Base-by-base conservation (phyloP, 2,329 filamentous ascomycete species). In the Pseudocercospora crystallina region DNA sequence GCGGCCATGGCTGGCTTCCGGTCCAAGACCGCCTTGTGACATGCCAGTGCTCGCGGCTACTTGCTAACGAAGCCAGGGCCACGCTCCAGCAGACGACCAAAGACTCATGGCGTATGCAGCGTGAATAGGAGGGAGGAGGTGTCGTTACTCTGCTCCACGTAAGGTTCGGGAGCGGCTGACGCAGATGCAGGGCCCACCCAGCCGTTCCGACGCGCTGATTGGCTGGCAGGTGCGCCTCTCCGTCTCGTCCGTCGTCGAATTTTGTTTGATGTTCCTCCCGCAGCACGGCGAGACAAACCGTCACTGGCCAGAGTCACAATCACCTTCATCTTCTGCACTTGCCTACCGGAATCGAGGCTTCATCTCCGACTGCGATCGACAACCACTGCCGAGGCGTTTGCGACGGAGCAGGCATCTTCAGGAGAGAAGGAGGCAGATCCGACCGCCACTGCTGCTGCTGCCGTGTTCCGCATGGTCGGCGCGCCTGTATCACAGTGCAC, bases 21-120 rank as follows among this genome's bases (percentile, higher is more conserved):
- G 43, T 14, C 12, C 47, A 38, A 38, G 5, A 15, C 50, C 30
- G 37, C 37, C 41, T 48, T 43, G 51, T 53, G 51, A 53, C 46
- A 53, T 41, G 47, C 41, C 51, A 34, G 35, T n/a, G 7, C 20
- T 36, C 20, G 50, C 50, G 39, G 39, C 31, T 26, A 38, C 39
- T 36, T 50, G 48, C 46, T 39, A 38, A 26, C 20, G 42, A 44
- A 33, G 15, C 43, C 52, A 51, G 43, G 26, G n/a, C n/a, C 38
- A 35, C 34, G 14, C 11, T 15, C 36, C 45, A 34, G 15, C 30
- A 33, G 38, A 30, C 38, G 10, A 40, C 12, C 8, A 31, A 13
- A 17, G 30, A 10, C n/a, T 29, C 35, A 42, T 39, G 32, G 46
- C 31, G 37, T 42, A 36, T 42, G 38, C 35, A 40, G 20, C 20